Base-by-base conservation (phyloP, 2,329 filamentous ascomycete genomes). In the Chrysoporthe cubensis region DNA sequence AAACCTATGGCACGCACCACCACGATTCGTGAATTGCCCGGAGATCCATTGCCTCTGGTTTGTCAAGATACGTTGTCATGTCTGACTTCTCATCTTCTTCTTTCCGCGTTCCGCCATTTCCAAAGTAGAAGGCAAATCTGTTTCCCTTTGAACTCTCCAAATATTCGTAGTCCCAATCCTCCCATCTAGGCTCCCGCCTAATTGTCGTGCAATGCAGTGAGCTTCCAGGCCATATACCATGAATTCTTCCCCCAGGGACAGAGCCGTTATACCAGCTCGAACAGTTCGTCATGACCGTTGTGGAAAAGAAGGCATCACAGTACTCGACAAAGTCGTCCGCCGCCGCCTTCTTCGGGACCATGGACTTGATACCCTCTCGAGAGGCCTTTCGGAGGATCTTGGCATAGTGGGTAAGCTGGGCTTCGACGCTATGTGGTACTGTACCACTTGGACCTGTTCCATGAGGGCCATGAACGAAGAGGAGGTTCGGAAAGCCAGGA, bases 261-360 rank as follows among this genome's bases (percentile, higher is more conserved):
- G 87, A 88, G 14, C 90, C 88, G 69, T 93, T 93, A 68, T 90
- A 91, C 91, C 91, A 93, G 52, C 85, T 88, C 75, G 90, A 93
- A 66, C 87, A 85, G 64, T 90, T 87, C 0, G 83, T 82, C 66
- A 90, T 76, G 1, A 88, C 85, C 0, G 85, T 88, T 32, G 77
- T 82, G 0, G 78, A 75, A 72, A 87, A 88, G 74, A 87, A 88
- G 0, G 83, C 82, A 70, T 88, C 83, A 37, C 80, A 81, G 76
- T 89, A 90, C 64, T 84, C 83, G 13, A 87, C 77, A 70, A 90
- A 90, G 72, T 91, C 89, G 52, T 91, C 88, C 0, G 90, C 80
- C 0, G 90, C 90, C 42, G 80, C 79, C 59, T 82, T 81, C 0
- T 83, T 85, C 0, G 90, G 89, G 1, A 76, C 75, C 6, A 92